These are phyloP conservation scores for Croton setiger DNA, from an alignment of 441 rosid species.

Conservation along the genomic window DNA sequence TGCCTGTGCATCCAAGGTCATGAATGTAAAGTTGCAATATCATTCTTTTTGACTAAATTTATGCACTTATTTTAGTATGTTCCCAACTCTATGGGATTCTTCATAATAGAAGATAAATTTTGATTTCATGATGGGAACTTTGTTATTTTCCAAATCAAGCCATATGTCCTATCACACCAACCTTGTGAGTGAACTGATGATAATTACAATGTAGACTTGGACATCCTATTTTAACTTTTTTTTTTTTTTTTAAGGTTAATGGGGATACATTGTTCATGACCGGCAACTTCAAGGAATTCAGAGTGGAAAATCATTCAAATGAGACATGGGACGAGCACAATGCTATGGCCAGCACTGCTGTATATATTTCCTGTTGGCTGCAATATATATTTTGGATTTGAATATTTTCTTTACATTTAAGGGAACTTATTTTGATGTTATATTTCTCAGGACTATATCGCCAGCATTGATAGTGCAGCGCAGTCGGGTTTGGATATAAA, in stretches of 20 bases:
- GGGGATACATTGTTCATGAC: conserved; percentile 95
- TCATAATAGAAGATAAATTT: not conserved
- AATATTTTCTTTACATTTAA: not conserved
- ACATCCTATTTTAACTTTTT: conserved; percentile 16
- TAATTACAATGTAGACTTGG: not conserved
- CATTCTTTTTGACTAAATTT: not conserved
- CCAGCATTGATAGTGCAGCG: conserved; percentile 67
- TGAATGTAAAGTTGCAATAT: not conserved
- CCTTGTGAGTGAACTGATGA: too few relatives aligned
- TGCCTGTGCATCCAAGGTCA: not conserved
- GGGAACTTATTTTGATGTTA: conserved; percentile 19
- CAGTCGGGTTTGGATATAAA: conserved; percentile 60
- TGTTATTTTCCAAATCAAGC: not conserved
- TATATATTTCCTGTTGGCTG: conserved; percentile 29
- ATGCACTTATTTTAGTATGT: not conserved
- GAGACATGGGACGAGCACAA: conserved; percentile 80
- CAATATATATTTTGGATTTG: conserved; percentile 12
- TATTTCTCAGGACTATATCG: conserved; percentile 75
- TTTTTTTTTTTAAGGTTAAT: conserved; percentile 64
- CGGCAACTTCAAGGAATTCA: conserved; percentile 82
- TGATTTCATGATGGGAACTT: not conserved
- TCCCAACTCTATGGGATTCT: not conserved
- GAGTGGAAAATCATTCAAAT: conserved; percentile 54
- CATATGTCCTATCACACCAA: not conserved
- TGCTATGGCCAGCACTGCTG: conserved; percentile 74